phyloP scores from a whole-genome alignment of 2,329 filamentous ascomycete species.

The Fusarium pilosicola region DNA sequence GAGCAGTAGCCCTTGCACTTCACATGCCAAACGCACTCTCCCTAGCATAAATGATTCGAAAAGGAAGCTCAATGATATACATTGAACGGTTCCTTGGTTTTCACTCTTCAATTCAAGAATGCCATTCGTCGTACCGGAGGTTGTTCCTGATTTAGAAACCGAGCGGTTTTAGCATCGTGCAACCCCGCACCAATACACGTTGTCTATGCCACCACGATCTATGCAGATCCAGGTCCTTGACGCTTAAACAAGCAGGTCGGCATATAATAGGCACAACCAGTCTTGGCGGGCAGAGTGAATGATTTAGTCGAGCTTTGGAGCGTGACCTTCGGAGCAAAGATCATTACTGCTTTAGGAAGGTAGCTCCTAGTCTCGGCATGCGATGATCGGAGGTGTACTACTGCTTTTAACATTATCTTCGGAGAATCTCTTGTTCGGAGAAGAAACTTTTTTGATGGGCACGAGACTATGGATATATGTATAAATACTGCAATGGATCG shows the following conservation, averaged over 20 bases:
- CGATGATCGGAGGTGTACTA: neutral
- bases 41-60: neutral
- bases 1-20: constrained; percentile 3
- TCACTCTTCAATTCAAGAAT: neutral
- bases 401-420: neutral
- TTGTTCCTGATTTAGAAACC: constrained; percentile 16
- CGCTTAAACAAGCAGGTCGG: constrained; percentile 14
- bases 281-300: constrained; percentile 19
- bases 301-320: neutral
- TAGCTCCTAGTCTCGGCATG: neutral
- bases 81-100: neutral
- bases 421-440: neutral
- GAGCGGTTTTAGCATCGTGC: neutral
- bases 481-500: constrained; percentile 20
- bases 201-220: constrained; percentile 8
- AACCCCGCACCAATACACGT: constrained; percentile 33
- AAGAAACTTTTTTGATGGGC: no score
- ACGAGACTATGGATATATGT: neutral
- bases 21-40: neutral
- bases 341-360: constrained; percentile 33
- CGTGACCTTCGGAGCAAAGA: constrained; percentile 24
- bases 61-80: neutral
- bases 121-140: constrained; percentile 5
- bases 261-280: neutral
- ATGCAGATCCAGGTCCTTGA: constrained; percentile 12